Percentiles rank a stretch among this genome's conserved stretches.
Conservation (phyloP, 139 green algal genomes). For the Chlorella sp. region DNA sequence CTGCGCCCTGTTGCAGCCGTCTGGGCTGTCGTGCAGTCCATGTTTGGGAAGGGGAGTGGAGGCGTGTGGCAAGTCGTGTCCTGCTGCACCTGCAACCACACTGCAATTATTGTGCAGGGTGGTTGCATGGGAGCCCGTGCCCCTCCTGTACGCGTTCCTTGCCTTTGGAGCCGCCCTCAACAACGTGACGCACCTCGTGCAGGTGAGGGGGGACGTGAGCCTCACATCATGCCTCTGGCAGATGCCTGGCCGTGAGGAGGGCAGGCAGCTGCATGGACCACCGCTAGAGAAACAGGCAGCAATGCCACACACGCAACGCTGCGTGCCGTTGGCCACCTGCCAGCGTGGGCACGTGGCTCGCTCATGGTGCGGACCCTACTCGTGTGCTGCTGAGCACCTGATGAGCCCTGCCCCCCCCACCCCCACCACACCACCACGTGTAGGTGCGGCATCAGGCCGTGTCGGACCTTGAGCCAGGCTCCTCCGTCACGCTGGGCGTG, state of each 20-base stretch:
- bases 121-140: conserved; percentile 66
- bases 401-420: too few relatives aligned
- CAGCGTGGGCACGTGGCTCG: too few relatives aligned
- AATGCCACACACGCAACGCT: too few relatives aligned
- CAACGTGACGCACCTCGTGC: conserved; percentile 22
- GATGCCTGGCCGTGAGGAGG: too few relatives aligned
- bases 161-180: conserved; percentile 26
- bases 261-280: too few relatives aligned
- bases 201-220: neutral
- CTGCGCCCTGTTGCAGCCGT: neutral
- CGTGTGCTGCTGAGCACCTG: too few relatives aligned
- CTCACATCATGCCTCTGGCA: neutral
- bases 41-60: neutral
- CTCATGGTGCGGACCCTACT: too few relatives aligned
- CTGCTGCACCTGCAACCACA: neutral
- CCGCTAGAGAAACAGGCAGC: too few relatives aligned
- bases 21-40: neutral
- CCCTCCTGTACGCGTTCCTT: conserved; percentile 52
- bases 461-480: neutral
- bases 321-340: too few relatives aligned
- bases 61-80: neutral
- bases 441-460: too few relatives aligned
- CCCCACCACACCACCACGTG: too few relatives aligned
- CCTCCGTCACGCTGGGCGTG: conserved; percentile 9
- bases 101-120: conserved; percentile 24